Base-by-base conservation (phyloP, 2,329 filamentous ascomycete species). In the Macrophomina phaseolina region DNA sequence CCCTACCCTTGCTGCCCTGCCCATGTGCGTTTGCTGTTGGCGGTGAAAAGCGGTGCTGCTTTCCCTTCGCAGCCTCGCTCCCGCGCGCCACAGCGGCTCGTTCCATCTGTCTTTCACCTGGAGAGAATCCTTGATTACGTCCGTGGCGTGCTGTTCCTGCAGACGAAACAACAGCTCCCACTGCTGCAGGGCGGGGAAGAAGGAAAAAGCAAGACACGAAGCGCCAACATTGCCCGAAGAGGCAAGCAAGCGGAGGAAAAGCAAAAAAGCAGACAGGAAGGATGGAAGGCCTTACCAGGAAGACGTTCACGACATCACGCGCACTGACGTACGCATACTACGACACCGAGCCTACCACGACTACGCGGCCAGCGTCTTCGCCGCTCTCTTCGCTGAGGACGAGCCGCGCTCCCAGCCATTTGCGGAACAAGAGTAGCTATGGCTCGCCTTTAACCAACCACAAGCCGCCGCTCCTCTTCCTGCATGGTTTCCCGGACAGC, bases 401-500 rank as follows among this genome's bases (percentile, higher is more conserved):
- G 8, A 36, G n/a, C 52, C 52, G 32, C 52, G 14, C 11, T 32
- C 49, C 49, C 5, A n/a, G 5, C 42, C 11, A n/a, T 45, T 23
- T 23, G 40, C 23, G 11, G 18, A 53, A 7, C 58, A 7, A 9
- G 4, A 34, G 11, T 30, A 28, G 16, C 58, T 14, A 49, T 52
- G 36, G 61, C 61, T 5, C 11, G 48, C 28, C 9, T 16, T 32
- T 9, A 23, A 23, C 23, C 23, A 23, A 23, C 28, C n/a, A 14
- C 14, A 60, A 62, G 14, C 65, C 67, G 2, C 69, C 69, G 6
- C 61, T 71, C 52, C 68, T 73, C 11, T 66, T 73, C 40, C 85
- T 81, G 32, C 84, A 85, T 71, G 83, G 84, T 60, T 85, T 81
- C 70, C 83, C 84, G 6, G 81, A 82, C 68, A 73, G 75, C 16